phyloP scores from a whole-genome alignment of 306 rosid genomes.

The Parietaria judaica region DNA sequence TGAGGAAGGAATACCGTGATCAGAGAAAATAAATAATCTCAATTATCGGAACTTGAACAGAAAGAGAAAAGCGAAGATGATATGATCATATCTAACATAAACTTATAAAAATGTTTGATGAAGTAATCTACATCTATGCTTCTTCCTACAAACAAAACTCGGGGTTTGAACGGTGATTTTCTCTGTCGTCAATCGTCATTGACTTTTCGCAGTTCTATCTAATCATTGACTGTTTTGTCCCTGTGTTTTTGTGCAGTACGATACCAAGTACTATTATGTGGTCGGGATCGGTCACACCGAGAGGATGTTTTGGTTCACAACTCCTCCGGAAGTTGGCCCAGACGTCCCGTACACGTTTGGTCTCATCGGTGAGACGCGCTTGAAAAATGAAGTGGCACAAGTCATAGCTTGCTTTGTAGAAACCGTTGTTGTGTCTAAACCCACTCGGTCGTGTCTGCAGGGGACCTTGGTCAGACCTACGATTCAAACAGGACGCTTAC shows the following conservation, averaged over 20 bases:
- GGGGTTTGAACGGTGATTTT: neutral
- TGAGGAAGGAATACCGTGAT: neutral
- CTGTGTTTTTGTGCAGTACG: slow-evolving; percentile 31
- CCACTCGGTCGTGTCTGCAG: slow-evolving; percentile 16
- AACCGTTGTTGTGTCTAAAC: neutral
- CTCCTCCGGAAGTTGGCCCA: slow-evolving; percentile 81
- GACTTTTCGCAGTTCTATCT: neutral
- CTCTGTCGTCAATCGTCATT: neutral
- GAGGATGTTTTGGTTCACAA: slow-evolving; percentile 63
- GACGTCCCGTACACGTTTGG: slow-evolving; percentile 91
- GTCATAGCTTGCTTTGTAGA: neutral
- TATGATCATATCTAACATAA: no score
- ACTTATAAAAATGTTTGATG: no score
- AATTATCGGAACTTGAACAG: no score
- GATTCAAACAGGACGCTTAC: slow-evolving; percentile 71
- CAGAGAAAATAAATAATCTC: no score
- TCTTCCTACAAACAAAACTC: no score
- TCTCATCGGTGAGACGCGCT: slow-evolving; percentile 51
- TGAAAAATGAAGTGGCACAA: neutral
- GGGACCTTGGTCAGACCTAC: slow-evolving; percentile 89
- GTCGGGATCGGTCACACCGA: slow-evolving; percentile 58
- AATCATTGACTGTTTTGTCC: neutral
- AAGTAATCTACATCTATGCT: no score
- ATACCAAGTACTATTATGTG: slow-evolving; percentile 68
- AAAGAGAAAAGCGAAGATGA: no score